Conservation (phyloP, 2,329 filamentous ascomycete species). For the Venturia aucupariae region DNA sequence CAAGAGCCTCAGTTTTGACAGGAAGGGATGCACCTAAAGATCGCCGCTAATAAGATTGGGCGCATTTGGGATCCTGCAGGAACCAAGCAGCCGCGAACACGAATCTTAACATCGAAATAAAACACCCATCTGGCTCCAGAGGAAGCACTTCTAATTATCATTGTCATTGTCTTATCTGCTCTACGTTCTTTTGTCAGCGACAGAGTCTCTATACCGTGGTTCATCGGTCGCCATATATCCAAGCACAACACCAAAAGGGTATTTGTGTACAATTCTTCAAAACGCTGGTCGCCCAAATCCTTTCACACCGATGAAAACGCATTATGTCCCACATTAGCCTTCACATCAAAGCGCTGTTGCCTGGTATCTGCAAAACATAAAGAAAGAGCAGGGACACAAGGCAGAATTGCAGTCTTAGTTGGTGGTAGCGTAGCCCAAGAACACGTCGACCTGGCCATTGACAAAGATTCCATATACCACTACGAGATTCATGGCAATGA, state of each 20-base stretch:
- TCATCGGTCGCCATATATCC: no score
- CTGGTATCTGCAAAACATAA: background rate
- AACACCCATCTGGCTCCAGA: background rate
- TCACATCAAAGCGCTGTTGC: background rate
- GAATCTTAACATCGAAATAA: background rate
- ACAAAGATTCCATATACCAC: background rate
- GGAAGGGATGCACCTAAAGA: background rate
- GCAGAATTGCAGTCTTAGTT: background rate
- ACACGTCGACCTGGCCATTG: constrained; percentile 1
- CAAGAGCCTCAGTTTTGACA: background rate
- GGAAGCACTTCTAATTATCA: background rate
- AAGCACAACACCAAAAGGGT: background rate
- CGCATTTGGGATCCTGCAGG: background rate
- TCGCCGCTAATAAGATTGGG: background rate
- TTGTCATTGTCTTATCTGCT: no score
- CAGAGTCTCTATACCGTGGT: no score
- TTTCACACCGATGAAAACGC: background rate
- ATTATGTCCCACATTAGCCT: background rate
- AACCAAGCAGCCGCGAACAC: background rate
- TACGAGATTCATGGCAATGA: background rate
- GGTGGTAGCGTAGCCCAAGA: background rate
- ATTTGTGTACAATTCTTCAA: background rate
- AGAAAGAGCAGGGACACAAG: background rate
- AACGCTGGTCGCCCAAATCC: background rate
- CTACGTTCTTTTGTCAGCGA: no score